Conservation (phyloP, 2,329 filamentous ascomycete genomes). For the Diaporthe ampelina region DNA sequence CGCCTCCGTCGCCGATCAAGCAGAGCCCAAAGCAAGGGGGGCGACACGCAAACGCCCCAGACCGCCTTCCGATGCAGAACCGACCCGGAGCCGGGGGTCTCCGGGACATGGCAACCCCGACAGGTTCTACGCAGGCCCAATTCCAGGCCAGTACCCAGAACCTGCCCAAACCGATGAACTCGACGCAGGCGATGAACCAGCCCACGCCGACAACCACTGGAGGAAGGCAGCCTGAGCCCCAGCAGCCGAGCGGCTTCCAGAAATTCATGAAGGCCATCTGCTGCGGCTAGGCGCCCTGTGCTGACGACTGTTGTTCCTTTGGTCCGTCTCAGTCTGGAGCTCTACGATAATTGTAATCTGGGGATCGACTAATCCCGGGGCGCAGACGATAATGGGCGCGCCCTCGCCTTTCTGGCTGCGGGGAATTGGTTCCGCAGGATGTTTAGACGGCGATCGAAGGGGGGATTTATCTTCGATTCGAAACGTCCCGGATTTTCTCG, state of each 20-base stretch:
- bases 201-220: slow-evolving; percentile 64
- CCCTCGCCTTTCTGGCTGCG: slow-evolving; percentile 35
- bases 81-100: slow-evolving; percentile 80
- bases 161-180: slow-evolving; percentile 75
- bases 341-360: slow-evolving; percentile 35
- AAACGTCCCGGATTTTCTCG: slow-evolving; percentile 40
- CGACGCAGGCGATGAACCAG: slow-evolving; percentile 72
- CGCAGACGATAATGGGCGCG: slow-evolving; percentile 24
- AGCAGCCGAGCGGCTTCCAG: slow-evolving; percentile 85
- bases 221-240: slow-evolving; percentile 70
- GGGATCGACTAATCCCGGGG: slow-evolving; percentile 21
- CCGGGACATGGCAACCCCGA: slow-evolving; percentile 84
- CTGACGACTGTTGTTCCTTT: slow-evolving; percentile 41
- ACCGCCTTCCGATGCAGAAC: slow-evolving; percentile 81
- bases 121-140: slow-evolving; percentile 93
- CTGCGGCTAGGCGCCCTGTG: slow-evolving; percentile 75
- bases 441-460: slow-evolving; percentile 38
- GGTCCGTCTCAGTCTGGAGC: slow-evolving; percentile 35
- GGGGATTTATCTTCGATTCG: slow-evolving; percentile 40
- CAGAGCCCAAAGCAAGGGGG: slow-evolving; percentile 80
- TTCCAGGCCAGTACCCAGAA: slow-evolving; percentile 97
- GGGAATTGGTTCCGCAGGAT: slow-evolving; percentile 31
- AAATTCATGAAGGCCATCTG: slow-evolving; percentile 94
- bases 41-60: slow-evolving; percentile 86
- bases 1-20: slow-evolving; percentile 87